Conservation (phyloP, 2,329 filamentous ascomycete species). For the Keithomyces neogunnii region DNA sequence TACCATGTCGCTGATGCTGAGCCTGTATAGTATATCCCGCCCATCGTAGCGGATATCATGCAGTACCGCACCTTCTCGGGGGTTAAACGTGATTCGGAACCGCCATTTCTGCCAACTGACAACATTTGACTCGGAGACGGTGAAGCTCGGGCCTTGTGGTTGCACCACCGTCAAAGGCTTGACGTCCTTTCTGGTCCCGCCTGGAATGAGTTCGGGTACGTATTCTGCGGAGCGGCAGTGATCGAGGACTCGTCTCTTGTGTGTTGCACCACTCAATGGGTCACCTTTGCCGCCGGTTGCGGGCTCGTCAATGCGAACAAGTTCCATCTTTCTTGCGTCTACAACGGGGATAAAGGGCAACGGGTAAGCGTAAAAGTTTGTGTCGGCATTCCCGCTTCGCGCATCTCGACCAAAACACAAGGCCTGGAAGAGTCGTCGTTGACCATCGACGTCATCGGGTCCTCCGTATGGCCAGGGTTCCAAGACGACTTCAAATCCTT, state of each 20-base stretch:
- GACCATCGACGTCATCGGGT: slow-evolving; percentile 19
- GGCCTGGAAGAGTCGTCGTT: slow-evolving; percentile 23
- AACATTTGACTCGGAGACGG: slow-evolving; percentile 5
- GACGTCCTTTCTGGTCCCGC: slow-evolving; percentile 36
- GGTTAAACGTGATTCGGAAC: slow-evolving; percentile 61
- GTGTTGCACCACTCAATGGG: slow-evolving; percentile 11
- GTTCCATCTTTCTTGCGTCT: slow-evolving; percentile 19
- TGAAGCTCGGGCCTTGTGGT: slow-evolving; percentile 27
- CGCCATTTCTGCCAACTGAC: slow-evolving; percentile 58
- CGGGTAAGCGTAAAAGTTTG: slow-evolving; percentile 22
- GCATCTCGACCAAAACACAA: slow-evolving; percentile 23
- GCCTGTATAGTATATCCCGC: slow-evolving; percentile 43
- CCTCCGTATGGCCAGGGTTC: slow-evolving; percentile 27
- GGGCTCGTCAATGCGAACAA: slow-evolving; percentile 25
- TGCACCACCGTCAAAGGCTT: slow-evolving; percentile 48
- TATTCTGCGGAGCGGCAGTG: slow-evolving; percentile 28
- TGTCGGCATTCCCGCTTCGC: slow-evolving; percentile 7
- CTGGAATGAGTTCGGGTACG: slow-evolving; percentile 30
- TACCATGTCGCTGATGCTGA: slow-evolving; percentile 62
- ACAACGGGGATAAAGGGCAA: slow-evolving; percentile 28
- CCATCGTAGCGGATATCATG: slow-evolving; percentile 61
- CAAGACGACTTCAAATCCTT: slow-evolving; percentile 21
- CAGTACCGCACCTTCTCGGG: slow-evolving; percentile 59
- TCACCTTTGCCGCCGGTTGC: slow-evolving; percentile 24
- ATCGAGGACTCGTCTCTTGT: slow-evolving; percentile 15